Evolutionary conservation across 2,329 filamentous ascomycete genomes (phyloP).

Genomic region (Podosphaera xanthii): DNA sequence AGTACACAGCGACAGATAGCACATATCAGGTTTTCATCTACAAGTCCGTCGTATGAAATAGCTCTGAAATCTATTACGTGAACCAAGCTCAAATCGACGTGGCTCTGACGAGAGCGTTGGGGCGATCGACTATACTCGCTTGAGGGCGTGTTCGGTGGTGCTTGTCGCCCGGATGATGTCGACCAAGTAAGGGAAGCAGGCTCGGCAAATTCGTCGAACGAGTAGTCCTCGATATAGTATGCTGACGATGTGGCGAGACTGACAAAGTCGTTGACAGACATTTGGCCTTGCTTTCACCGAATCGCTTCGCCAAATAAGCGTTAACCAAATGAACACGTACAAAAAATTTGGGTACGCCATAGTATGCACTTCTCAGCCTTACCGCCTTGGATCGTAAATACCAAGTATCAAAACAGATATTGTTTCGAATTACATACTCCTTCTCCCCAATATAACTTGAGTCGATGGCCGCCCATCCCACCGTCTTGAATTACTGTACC

Average conservation of each 20-base stretch:
- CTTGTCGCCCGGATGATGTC: not conserved
- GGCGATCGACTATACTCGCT: slow-evolving; percentile 3
- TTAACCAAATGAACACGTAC: not conserved
- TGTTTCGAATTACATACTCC: not conserved
- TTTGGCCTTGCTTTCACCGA: not conserved
- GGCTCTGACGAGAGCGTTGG: not conserved
- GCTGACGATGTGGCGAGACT: not conserved
- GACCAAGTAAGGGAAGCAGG: not conserved
- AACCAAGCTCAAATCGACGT: slow-evolving; percentile 5
- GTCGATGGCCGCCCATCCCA: not conserved
- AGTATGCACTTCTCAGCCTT: not conserved
- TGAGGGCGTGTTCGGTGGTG: slow-evolving; percentile 4
- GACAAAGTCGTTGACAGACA: not conserved
- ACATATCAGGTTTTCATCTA: slow-evolving; percentile 20
- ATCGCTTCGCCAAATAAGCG: not conserved
- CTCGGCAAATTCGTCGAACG: slow-evolving; percentile 2
- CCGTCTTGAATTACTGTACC: not conserved
- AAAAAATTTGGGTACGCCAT: not conserved
- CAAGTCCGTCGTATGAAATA: slow-evolving; percentile 16
- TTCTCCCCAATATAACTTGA: not conserved
- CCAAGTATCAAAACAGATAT: not conserved
- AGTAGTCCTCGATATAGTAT: slow-evolving; percentile 1
- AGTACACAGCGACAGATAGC: slow-evolving; percentile 34
- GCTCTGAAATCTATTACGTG: slow-evolving; percentile 16
- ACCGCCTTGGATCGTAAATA: not conserved